Evolutionary conservation across 495 filamentous ascomycete genomes (phyloP), one percentile per base, ranked within the genome.

Genomic region (Endocarpon pusillum): DNA sequence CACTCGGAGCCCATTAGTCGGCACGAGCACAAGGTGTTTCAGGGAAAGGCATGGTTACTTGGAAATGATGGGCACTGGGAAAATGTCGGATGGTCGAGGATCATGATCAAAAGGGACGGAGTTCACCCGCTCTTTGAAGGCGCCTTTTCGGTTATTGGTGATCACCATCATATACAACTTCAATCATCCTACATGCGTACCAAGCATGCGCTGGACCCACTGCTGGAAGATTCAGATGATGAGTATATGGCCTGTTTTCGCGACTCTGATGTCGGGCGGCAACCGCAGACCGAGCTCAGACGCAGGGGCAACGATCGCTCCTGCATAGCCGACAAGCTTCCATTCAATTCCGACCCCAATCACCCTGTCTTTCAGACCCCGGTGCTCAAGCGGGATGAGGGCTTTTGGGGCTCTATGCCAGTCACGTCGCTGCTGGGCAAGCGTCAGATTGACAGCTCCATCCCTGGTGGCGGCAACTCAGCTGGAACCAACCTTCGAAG

Each of bases 241-340:
- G 84, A 93, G 32, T 83, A 72, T 46, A 93, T 97, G 89, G 57
- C 94, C 15, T 67, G 93, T 3, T 96, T 77, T 56, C 70, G 86
- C 22, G 86, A 97, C 51, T 89, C 83, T 21, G 91, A 97, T 51
- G 73, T 89, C 50, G 55, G 60, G 19, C 51, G 41, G 8, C 37
- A 48, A 3, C 43, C 45, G 22, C 23, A 42, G 28, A 41, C 38
- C 28, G 35, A 43, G 38, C 15, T 17, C 14, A 2, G 42, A n/a
- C 34, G 29, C 2, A 22, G 38, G 15, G 41, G 44, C 4, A 51
- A 41, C 32, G 35, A 31, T 21, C 59, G 37, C 2, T 57, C 63
- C 1, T 92, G 83, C 47, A 49, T 54, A 15, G 69, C 79, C 3
- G 75, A 89, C 46, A 43, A 53, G n/a, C 61, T 89, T 10, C 49